Percentiles rank a stretch among this genome's conserved stretches.
Evolutionary conservation across 768 basidiomycete species (phyloP).

Genomic region (Naganishia vaughanmartiniae): DNA sequence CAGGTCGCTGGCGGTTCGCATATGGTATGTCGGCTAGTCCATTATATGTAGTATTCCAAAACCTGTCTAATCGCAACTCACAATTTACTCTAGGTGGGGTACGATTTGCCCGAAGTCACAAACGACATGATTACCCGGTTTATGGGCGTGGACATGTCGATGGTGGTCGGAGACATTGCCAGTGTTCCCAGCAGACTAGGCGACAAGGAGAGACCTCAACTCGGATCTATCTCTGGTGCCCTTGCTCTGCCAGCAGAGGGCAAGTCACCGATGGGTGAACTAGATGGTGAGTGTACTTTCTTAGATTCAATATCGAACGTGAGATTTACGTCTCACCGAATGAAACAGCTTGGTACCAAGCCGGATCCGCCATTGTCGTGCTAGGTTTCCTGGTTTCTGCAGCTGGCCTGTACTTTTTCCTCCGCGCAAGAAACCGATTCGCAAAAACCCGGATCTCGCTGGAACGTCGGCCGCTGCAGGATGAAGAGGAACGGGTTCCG

Average conservation of each 20-base stretch:
- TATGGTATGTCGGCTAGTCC: constrained; percentile 71
- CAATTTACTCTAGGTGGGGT: constrained; percentile 44
- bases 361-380: constrained; percentile 81
- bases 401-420: constrained; percentile 77
- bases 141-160: constrained; percentile 84
- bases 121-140: constrained; percentile 99
- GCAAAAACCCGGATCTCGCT: constrained; percentile 39
- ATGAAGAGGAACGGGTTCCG: constrained; percentile 45
- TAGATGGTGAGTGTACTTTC: not conserved
- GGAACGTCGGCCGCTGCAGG: constrained; percentile 29
- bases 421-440: constrained; percentile 58
- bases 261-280: not conserved
- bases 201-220: constrained; percentile 61
- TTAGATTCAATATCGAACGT: not conserved
- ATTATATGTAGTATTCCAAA: not conserved
- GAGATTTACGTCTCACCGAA: not conserved
- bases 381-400: constrained; percentile 67
- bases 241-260: not conserved
- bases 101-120: constrained; percentile 76
- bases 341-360: constrained; percentile 81
- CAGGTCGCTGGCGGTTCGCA: constrained; percentile 91
- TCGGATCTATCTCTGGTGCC: constrained; percentile 12
- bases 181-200: constrained; percentile 78
- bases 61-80: not conserved
- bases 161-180: constrained; percentile 75